phyloP scores from a whole-genome alignment of 2,329 filamentous ascomycete genomes.

The Corynespora cassiicola region DNA sequence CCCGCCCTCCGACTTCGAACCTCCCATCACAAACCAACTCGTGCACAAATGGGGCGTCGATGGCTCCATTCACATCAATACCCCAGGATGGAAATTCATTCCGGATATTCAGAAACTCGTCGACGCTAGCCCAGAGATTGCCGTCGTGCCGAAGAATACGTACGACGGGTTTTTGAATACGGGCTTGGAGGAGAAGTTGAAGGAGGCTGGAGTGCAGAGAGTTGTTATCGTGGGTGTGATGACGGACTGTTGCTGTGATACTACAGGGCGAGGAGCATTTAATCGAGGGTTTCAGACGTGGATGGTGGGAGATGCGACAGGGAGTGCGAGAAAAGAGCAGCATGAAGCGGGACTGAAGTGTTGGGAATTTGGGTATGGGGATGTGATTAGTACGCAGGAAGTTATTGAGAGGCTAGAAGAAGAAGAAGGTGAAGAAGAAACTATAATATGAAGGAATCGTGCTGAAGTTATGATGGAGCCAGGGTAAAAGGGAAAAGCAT shows the following conservation, averaged over 20 bases:
- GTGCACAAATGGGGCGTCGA: constrained; percentile 47
- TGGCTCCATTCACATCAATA: constrained; percentile 40
- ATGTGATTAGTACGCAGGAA: constrained; percentile 38
- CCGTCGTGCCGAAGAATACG: constrained; percentile 46
- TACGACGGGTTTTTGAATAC: constrained; percentile 50
- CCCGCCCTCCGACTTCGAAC: constrained; percentile 32
- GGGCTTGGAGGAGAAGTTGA: constrained; percentile 32
- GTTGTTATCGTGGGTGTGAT: constrained; percentile 51
- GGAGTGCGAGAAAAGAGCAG: constrained; percentile 41
- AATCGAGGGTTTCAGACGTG: constrained; percentile 51
- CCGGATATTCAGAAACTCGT: constrained; percentile 24
- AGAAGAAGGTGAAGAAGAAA: background rate
- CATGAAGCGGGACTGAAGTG: constrained; percentile 37
- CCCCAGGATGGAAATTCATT: constrained; percentile 41
- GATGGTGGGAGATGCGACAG: constrained; percentile 48
- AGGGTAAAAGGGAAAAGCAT: too few species aligned
- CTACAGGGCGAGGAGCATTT: constrained; percentile 47
- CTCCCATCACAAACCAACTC: constrained; percentile 44
- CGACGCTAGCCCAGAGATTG: background rate
- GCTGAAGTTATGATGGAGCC: too few species aligned
- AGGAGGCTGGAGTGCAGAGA: constrained; percentile 29
- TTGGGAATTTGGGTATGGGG: constrained; percentile 47
- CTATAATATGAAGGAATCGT: background rate
- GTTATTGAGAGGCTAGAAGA: constrained; percentile 17
- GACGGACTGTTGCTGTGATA: constrained; percentile 52